These are phyloP conservation scores for Coffea canephora DNA, from an alignment of 257 asterid genomes.

Conservation along the genomic window DNA sequence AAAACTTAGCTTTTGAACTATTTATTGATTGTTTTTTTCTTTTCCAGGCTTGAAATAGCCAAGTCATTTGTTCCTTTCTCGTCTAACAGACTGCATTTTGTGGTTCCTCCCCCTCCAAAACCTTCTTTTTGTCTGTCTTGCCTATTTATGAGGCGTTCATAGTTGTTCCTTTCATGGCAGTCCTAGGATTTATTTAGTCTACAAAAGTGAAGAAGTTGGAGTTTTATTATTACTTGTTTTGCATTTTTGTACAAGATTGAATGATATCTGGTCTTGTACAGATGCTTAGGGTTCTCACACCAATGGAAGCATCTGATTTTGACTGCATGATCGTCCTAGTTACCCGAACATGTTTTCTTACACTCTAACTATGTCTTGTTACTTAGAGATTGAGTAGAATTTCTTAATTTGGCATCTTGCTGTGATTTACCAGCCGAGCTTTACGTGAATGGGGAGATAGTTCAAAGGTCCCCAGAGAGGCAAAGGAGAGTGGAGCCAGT, in stretches of 20 bases:
- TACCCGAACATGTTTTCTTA: not conserved
- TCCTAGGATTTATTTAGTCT: not conserved
- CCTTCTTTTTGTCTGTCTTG: too few relatives aligned
- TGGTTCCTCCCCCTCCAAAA: too few relatives aligned
- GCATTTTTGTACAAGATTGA: not conserved
- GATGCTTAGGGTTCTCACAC: not conserved
- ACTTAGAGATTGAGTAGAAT: not conserved
- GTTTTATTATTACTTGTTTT: not conserved
- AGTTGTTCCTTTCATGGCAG: not conserved
- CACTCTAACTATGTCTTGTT: too few relatives aligned
- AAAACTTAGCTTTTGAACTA: not conserved
- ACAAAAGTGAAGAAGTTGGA: not conserved
- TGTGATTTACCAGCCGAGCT: constrained; percentile 62
- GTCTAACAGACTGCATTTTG: not conserved
- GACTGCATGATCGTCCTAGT: not conserved
- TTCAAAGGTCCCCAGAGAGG: constrained; percentile 91
- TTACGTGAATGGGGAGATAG: constrained; percentile 86
- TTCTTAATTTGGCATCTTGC: not conserved
- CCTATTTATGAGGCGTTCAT: not conserved
- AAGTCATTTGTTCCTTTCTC: not conserved
- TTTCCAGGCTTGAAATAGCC: not conserved
- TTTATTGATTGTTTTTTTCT: not conserved
- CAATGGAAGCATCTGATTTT: not conserved
- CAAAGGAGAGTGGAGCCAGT: constrained; percentile 95
- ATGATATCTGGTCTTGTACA: not conserved